Conservation (phyloP, 495 filamentous ascomycete genomes). For the Venustampulla echinocandica region DNA sequence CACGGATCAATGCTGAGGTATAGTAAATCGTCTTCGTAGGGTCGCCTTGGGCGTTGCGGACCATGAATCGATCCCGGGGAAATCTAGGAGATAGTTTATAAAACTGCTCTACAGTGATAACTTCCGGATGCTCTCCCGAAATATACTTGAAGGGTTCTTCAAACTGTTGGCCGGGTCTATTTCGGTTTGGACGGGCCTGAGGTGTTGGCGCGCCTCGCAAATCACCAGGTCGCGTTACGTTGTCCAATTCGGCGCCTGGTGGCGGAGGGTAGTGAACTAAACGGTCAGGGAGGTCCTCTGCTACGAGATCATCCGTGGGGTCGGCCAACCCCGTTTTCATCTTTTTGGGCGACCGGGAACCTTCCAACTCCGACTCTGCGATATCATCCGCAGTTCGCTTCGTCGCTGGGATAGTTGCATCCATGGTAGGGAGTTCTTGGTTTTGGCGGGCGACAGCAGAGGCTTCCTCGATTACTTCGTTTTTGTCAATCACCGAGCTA, state of each 20-base stretch:
- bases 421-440: conserved; percentile 8
- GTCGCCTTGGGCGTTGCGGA: conserved; percentile 76
- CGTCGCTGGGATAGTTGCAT: neutral
- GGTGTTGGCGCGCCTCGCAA: conserved; percentile 1
- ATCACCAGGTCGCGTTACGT: conserved; percentile 30
- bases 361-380: conserved; percentile 12
- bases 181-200: conserved; percentile 30
- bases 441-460: conserved; percentile 18
- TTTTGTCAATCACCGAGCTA: no score
- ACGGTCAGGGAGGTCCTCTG: conserved; percentile 38
- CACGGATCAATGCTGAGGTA: conserved; percentile 71
- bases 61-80: conserved; percentile 86
- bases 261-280: conserved; percentile 29
- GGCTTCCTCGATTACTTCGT: conserved; percentile 26
- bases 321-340: conserved; percentile 28
- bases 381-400: conserved; percentile 13
- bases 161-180: conserved; percentile 37
- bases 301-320: conserved; percentile 23
- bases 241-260: conserved; percentile 31
- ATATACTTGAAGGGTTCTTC: conserved; percentile 95
- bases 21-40: conserved; percentile 92
- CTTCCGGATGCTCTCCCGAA: conserved; percentile 57
- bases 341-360: conserved; percentile 8
- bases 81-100: conserved; percentile 76
- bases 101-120: conserved; percentile 66